Evolutionary conservation across 257 asterid genomes (phyloP), one percentile per base, ranked within the genome.

Genomic region (Datura wrightii): DNA sequence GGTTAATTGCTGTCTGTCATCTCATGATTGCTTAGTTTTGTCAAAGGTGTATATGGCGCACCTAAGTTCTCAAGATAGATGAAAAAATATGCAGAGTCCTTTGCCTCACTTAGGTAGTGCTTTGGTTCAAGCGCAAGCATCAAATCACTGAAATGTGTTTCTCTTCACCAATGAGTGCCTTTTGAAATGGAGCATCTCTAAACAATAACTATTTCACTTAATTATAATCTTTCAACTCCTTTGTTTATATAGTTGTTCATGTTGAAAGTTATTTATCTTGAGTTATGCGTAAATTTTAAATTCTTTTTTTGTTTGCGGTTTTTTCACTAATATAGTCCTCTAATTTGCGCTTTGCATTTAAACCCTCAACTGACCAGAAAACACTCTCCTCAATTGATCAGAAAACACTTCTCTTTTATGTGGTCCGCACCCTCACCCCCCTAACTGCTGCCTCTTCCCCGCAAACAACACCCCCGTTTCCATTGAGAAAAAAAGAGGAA

Each of bases 161-260:
- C 8, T 34, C n/a, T 34, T 65, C 46, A 13, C 72, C 72, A n/a
- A 65, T 65, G 72, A 34, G 42, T 18, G 11, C 71, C 42, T 31
- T 63, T 10, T 63, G 31, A 16, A 63, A 34, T 11, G 4, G 18
- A 36, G 15, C 39, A 46, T 46, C 19, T 19, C 41, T 24, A 19
- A 72, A 24, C 42, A 13, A 6, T 46, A 67, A 37, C 50, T 14
- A 7, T 67, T 37, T 37, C 76, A 67, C 10, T 14, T 67, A 6
- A 39, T 15, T 6, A 15, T 16, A 48, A 11, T 50, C 39, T 50
- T 70, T 76, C 2, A 50, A 50, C 62, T 76, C 62, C 11, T 19
- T 24, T 76, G 13, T 50, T 71, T 48, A 24, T 76, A 76, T 48
- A 76, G 24, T 52, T 76, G 19, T 48, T 74, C 60, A 74, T 48